Evolutionary conservation across 257 asterid genomes (phyloP).

Genomic region (Solanum etuberosum): DNA sequence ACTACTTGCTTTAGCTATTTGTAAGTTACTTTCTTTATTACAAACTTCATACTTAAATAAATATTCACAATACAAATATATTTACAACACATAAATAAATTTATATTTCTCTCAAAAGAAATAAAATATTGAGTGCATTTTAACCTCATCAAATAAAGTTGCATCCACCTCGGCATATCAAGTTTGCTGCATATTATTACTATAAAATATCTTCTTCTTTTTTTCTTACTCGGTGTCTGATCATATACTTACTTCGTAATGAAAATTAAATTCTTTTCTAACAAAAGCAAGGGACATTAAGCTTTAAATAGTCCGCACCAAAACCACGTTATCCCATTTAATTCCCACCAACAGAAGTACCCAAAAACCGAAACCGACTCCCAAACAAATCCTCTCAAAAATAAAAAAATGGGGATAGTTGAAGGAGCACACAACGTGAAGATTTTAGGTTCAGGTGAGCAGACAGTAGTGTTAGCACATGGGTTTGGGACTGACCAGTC

Average conservation of each 20-base stretch:
- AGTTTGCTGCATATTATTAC: neutral
- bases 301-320: neutral
- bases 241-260: no score
- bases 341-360: neutral
- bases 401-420: neutral
- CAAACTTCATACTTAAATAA: neutral
- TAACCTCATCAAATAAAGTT: neutral
- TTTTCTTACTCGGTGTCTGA: no score
- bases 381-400: neutral
- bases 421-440: neutral
- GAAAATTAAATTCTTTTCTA: no score
- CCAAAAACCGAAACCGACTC: neutral
- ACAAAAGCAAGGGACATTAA: no score
- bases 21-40: neutral
- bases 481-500: neutral
- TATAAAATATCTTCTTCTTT: no score
- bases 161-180: neutral
- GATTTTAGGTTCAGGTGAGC: neutral
- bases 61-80: neutral
- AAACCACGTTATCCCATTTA: neutral
- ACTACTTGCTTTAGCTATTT: neutral
- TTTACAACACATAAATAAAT: neutral
- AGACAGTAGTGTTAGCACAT: neutral
- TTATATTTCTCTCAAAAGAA: neutral
- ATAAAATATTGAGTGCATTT: neutral